Evolutionary conservation across 257 asterid genomes (phyloP), one percentile per base, ranked within the genome.

Genomic region (Nicotiana benthamiana): DNA sequence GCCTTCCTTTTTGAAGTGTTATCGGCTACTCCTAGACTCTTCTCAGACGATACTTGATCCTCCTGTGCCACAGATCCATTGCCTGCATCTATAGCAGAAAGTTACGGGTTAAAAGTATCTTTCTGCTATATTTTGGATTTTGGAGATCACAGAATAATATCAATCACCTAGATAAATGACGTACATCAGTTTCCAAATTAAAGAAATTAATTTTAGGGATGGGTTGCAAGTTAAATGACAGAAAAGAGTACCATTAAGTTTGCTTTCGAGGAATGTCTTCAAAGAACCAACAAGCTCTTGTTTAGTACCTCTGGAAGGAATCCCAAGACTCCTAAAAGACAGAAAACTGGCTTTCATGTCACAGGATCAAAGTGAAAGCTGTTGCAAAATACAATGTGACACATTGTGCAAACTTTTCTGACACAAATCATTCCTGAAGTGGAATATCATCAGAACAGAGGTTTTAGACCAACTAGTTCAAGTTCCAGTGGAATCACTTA

Each of bases 281-380:
- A 89, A 85, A 75, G 91, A 82, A 80, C 89, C 84, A 84, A 84
- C 77, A 81, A 86, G 90, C 79, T 89, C 95, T 43, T 80, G 79
- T 82, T 90, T 90, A 67, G 85, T 81, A 76, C 94, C 97, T 85
- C 87, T 85, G 74, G 89, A 87, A 77, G 93, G 89, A 80, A 89
- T 75, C 52, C 90, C 94, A 32, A 67, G 87, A 83, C 82, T 87
- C 88, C 96, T 91, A 78, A 74, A 86, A 8, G 70, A 77, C 56
- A 26, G 30, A 80, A 53, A 60, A 76, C 63, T 30, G 18, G 64
- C 26, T 40, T 66, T 53, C 12, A 22, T 63, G 27, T 34, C 66
- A 79, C 40, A 7, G 6, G 40, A 62, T 75, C 61, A 83, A 56
- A 80, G 53, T 64, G 53, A 57, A 46, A 43, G 65, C 72, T 24